phyloP scores from a whole-genome alignment of 2,329 filamentous ascomycete species.

The Juglanconis oblonga region DNA sequence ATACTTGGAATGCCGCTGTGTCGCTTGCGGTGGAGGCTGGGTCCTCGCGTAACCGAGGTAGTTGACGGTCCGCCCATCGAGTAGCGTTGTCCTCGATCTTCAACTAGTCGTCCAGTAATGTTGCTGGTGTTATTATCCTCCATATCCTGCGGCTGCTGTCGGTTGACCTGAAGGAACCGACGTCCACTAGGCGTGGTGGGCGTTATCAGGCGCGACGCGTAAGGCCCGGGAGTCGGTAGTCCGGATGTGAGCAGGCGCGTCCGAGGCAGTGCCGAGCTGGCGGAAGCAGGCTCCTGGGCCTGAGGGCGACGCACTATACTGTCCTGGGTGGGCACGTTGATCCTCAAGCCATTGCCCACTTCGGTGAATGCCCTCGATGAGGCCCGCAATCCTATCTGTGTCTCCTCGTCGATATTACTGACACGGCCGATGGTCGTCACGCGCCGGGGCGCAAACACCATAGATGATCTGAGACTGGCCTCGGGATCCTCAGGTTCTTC shows the following conservation, averaged over 20 bases:
- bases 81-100: slow-evolving; percentile 43
- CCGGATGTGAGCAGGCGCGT: slow-evolving; percentile 51
- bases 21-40: slow-evolving; percentile 44
- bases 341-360: slow-evolving; percentile 36
- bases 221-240: slow-evolving; percentile 28
- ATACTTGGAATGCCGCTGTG: slow-evolving; percentile 39
- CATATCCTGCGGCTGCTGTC: slow-evolving; percentile 21
- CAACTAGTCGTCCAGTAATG: slow-evolving; percentile 34
- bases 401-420: slow-evolving; percentile 43
- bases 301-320: slow-evolving; percentile 2
- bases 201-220: slow-evolving; percentile 38
- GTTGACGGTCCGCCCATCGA: slow-evolving; percentile 38
- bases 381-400: slow-evolving; percentile 49
- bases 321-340: slow-evolving; percentile 34
- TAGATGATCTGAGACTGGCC: slow-evolving; percentile 35
- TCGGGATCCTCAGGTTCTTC: slow-evolving; percentile 48
- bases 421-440: slow-evolving; percentile 29
- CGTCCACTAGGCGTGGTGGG: slow-evolving; percentile 38
- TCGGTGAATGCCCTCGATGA: slow-evolving; percentile 60
- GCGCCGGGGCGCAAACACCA: slow-evolving; percentile 44
- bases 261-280: slow-evolving; percentile 49
- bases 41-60: slow-evolving; percentile 39
- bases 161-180: slow-evolving; percentile 44
- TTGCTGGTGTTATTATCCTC: slow-evolving; percentile 34
- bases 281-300: slow-evolving; percentile 33